Evolutionary conservation across 257 asterid genomes (phyloP), one percentile per base, ranked within the genome.

Genomic region (Plantago elongata): DNA sequence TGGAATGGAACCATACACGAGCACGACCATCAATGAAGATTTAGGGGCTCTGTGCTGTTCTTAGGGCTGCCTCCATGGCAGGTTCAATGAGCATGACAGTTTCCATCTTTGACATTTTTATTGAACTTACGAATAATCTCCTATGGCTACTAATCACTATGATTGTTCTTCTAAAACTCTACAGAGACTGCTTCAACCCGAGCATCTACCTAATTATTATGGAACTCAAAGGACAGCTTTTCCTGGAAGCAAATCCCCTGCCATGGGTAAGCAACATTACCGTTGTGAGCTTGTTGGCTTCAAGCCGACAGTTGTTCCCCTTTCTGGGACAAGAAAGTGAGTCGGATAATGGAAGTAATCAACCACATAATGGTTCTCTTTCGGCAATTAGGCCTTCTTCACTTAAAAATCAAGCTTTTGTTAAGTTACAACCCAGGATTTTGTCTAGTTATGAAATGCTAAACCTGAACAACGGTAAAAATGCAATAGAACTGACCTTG

Each of bases 41-140:
- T n/a, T 90, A 78, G 57, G 84, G 95, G 62, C 79, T 87, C 16
- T 87, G 80, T 58, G 91, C 94, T 6, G 95, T 90, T 63, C 94
- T 90, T 44, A 96, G 96, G 52, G 94, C 96, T 13, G 97, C 95
- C 45, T 75, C 97, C 60, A 85, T 90, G 96, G 94, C 95, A 18
- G 97, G 96, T 74, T 90, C 97, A 42, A 90, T 90, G 97, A 83
- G 96, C 71, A 87, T 87, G 95, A 90, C 94, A 0, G 94, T 90
- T 51, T 90, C 96, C 14, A 80, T 88, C 3, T 90, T 96, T 61
- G 95, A 85, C 72, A 90, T 90, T 78, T 88, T 90, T 66, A 90
- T 90, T 22, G 96, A 90, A 76, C 95, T 90, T 14, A 88, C 96
- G 12, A 90, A 90, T 77, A 88, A 90, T 79, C 96, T 90, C 50